Percentiles rank a stretch among this genome's conserved stretches.
Evolutionary conservation across 2,329 filamentous ascomycete species (phyloP).

Genomic region (Sporothrix euskadiensis): DNA sequence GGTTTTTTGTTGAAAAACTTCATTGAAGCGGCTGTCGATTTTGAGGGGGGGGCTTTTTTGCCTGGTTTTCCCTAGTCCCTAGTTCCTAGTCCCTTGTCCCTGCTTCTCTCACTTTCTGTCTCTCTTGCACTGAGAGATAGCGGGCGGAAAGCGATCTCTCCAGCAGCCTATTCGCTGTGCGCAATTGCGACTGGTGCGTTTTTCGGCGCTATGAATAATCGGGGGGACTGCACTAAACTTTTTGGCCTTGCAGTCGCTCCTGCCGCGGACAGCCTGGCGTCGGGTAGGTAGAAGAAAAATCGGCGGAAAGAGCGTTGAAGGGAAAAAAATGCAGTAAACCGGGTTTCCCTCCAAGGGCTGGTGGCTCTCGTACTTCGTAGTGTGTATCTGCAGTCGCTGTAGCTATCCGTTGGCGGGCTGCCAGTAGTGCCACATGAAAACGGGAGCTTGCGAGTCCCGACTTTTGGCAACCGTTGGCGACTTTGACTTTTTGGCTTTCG

Average conservation of each 20-base stretch:
- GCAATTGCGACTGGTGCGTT: neutral
- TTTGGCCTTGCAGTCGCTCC: slow-evolving; percentile 10
- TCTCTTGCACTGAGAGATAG: neutral
- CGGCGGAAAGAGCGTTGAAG: neutral
- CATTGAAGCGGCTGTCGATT: slow-evolving; percentile 42
- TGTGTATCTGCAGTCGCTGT: neutral
- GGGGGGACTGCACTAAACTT: slow-evolving; percentile 1
- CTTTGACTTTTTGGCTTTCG: neutral
- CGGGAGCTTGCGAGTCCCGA: slow-evolving; percentile 22
- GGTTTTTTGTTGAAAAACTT: slow-evolving; percentile 56
- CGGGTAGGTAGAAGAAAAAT: neutral
- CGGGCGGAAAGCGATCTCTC: neutral
- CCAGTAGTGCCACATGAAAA: slow-evolving; percentile 24
- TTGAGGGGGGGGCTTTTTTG: slow-evolving; percentile 20
- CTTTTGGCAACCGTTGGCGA: slow-evolving; percentile 14
- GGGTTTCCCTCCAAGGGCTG: neutral
- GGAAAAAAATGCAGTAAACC: slow-evolving; percentile 20
- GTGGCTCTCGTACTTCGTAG: neutral
- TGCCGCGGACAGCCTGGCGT: slow-evolving; percentile 13
- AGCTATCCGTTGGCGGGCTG: slow-evolving; percentile 17
- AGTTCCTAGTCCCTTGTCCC: neutral
- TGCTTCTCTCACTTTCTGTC: neutral
- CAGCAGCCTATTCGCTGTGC: slow-evolving; percentile 13
- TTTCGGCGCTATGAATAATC: slow-evolving; percentile 28
- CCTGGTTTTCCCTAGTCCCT: neutral